phyloP scores from a whole-genome alignment of 2,329 filamentous ascomycete species.

The Juglanconis juglandina region DNA sequence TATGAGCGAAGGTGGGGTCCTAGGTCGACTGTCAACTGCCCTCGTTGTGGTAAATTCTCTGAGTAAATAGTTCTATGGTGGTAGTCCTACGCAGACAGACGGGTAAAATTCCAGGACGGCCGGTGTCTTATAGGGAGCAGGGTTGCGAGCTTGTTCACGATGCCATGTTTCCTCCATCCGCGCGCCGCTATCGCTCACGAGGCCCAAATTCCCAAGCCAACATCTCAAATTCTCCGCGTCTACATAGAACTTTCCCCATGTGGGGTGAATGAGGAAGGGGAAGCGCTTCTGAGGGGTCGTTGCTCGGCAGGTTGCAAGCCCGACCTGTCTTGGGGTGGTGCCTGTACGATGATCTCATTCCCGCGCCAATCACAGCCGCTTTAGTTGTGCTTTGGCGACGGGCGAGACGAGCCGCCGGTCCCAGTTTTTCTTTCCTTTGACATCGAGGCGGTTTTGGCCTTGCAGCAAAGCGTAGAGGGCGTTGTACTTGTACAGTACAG shows the following conservation, averaged over 20 bases:
- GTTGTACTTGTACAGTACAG: too few relatives aligned
- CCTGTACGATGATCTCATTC: slow-evolving; percentile 11
- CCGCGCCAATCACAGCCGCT: slow-evolving; percentile 10
- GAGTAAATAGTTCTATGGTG: too few relatives aligned
- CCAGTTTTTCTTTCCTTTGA: background rate
- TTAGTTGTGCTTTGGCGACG: background rate
- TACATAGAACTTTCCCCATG: background rate
- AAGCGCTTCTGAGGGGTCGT: background rate
- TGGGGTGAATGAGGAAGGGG: background rate
- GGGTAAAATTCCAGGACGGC: background rate
- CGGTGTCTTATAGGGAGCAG: background rate
- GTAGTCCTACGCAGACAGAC: background rate
- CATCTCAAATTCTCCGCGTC: background rate
- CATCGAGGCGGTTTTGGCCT: too few relatives aligned
- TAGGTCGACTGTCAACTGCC: slow-evolving; percentile 16
- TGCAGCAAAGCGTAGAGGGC: too few relatives aligned
- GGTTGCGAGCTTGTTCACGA: background rate
- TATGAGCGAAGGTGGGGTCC: slow-evolving; percentile 11
- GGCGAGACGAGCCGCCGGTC: background rate
- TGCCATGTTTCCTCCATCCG: background rate
- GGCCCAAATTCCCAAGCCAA: background rate
- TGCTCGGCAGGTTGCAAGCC: slow-evolving; percentile 10
- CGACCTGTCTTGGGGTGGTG: slow-evolving; percentile 2
- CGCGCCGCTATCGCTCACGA: slow-evolving; percentile 7
- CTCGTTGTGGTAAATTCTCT: too few relatives aligned